Conservation (phyloP, 768 basidiomycete species). For the Nidularia sp. region DNA sequence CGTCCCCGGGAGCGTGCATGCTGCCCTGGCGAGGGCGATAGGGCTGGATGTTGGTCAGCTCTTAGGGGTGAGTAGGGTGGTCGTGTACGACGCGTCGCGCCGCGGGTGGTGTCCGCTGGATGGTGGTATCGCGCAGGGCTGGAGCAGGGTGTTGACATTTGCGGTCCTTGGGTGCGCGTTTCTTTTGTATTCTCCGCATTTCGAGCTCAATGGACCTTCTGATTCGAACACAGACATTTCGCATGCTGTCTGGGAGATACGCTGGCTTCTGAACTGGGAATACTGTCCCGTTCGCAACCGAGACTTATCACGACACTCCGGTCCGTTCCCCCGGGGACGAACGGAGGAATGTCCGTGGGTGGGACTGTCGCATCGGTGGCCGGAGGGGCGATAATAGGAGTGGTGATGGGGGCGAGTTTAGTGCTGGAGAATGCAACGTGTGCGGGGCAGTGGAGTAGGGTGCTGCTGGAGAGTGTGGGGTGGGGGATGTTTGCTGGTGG, state of each 20-base stretch:
- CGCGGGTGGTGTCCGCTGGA: slow-evolving; percentile 60
- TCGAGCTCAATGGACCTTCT: not conserved
- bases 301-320: slow-evolving; percentile 75
- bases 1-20: slow-evolving; percentile 36
- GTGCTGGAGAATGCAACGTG: slow-evolving; percentile 61
- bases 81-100: slow-evolving; percentile 25
- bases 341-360: slow-evolving; percentile 76
- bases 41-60: slow-evolving; percentile 15
- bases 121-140: slow-evolving; percentile 34
- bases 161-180: slow-evolving; percentile 57
- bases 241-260: slow-evolving; percentile 90
- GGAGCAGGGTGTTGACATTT: slow-evolving; percentile 62
- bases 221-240: slow-evolving; percentile 58
- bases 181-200: not conserved
- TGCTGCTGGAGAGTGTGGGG: slow-evolving; percentile 38
- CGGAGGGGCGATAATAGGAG: slow-evolving; percentile 74
- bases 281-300: slow-evolving; percentile 67
- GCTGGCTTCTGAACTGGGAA: slow-evolving; percentile 89
- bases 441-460: slow-evolving; percentile 16
- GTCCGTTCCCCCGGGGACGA: slow-evolving; percentile 82
- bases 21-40: slow-evolving; percentile 19
- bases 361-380: slow-evolving; percentile 71
- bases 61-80: slow-evolving; percentile 3
- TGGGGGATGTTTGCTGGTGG: slow-evolving; percentile 70
- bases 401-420: slow-evolving; percentile 51